Evolutionary conservation across 208 protist genomes (phyloP).

Genomic region (Trypanosomatidae sp.): DNA sequence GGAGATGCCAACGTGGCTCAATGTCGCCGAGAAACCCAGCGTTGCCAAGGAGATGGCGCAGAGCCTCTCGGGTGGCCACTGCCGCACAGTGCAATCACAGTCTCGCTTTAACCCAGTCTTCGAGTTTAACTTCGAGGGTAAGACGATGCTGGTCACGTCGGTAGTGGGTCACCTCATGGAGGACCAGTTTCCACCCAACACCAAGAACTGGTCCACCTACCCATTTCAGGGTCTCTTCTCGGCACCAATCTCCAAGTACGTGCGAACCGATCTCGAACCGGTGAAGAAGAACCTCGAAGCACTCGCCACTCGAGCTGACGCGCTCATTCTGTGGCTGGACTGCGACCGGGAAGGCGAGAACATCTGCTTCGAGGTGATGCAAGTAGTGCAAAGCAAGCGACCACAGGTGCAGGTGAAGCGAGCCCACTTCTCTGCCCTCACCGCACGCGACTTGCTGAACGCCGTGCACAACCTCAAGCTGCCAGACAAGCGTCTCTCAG

Average conservation of each 20-base stretch:
- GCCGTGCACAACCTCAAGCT: constrained; percentile 80
- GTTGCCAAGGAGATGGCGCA: constrained; percentile 89
- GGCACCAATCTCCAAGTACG: constrained; percentile 72
- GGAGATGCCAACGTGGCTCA: constrained; percentile 81
- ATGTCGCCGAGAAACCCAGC: constrained; percentile 96
- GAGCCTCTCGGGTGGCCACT: constrained; percentile 67
- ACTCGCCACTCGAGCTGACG: constrained; percentile 57
- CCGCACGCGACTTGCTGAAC: constrained; percentile 73
- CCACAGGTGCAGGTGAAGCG: constrained; percentile 59
- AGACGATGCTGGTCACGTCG: constrained; percentile 95
- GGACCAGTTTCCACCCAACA: constrained; percentile 81
- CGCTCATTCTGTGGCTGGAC: constrained; percentile 96
- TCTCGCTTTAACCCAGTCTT: constrained; percentile 87
- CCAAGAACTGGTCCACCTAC: constrained; percentile 85
- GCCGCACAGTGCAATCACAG: constrained; percentile 39
- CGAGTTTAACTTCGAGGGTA: constrained; percentile 72
- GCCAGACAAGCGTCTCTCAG: constrained; percentile 88
- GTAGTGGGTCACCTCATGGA: constrained; percentile 97
- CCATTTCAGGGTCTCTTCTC: constrained; percentile 93
- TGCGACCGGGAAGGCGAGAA: constrained; percentile 98
- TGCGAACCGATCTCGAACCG: constrained; percentile 66
- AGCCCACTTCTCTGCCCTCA: constrained; percentile 93
- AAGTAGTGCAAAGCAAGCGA: constrained; percentile 57
- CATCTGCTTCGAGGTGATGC: constrained; percentile 97
- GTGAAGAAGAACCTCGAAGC: constrained; percentile 80